Conservation (phyloP, 2,329 filamentous ascomycete genomes). For the Penicillium sp. region DNA sequence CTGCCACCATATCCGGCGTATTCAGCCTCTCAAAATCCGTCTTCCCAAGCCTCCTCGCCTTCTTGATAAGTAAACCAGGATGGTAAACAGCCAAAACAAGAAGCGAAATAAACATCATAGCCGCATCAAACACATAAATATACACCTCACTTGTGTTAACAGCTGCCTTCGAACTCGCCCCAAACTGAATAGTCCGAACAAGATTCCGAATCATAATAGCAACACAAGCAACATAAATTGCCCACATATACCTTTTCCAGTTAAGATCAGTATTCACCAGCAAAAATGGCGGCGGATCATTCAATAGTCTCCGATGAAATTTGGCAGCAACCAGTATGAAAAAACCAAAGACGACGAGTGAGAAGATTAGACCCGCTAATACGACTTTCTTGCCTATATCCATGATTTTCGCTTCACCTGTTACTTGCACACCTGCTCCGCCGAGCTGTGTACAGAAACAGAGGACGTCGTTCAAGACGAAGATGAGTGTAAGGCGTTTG, state of each 20-base stretch:
- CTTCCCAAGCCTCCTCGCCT: slow-evolving; percentile 13
- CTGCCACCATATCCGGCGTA: slow-evolving; percentile 4
- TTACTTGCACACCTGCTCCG: slow-evolving; percentile 32
- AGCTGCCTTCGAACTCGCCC: slow-evolving; percentile 6
- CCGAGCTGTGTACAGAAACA: slow-evolving; percentile 37
- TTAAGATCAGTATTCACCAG: slow-evolving; percentile 12
- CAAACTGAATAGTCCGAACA: slow-evolving; percentile 32
- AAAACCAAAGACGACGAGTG: slow-evolving; percentile 27
- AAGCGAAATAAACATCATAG: slow-evolving; percentile 27
- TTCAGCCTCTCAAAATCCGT: slow-evolving; percentile 8
- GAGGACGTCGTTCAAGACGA: slow-evolving; percentile 38
- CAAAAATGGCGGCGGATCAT: slow-evolving; percentile 17
- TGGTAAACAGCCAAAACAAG: slow-evolving; percentile 25
- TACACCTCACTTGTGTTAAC: slow-evolving; percentile 28
- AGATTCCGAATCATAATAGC: slow-evolving; percentile 31
- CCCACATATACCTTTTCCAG: slow-evolving; percentile 30
- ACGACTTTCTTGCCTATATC: slow-evolving; percentile 26
- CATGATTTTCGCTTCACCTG: slow-evolving; percentile 18
- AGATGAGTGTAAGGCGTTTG: slow-evolving; percentile 40
- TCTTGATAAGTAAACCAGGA: slow-evolving; percentile 25
- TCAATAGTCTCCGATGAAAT: slow-evolving; percentile 24
- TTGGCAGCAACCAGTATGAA: slow-evolving; percentile 27
- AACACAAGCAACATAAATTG: slow-evolving; percentile 26
- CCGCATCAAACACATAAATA: slow-evolving; percentile 36
- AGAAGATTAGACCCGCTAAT: slow-evolving; percentile 30